Base-by-base conservation (phyloP, 805 yeast genomes). In the Teunomyces aglyptinius region DNA sequence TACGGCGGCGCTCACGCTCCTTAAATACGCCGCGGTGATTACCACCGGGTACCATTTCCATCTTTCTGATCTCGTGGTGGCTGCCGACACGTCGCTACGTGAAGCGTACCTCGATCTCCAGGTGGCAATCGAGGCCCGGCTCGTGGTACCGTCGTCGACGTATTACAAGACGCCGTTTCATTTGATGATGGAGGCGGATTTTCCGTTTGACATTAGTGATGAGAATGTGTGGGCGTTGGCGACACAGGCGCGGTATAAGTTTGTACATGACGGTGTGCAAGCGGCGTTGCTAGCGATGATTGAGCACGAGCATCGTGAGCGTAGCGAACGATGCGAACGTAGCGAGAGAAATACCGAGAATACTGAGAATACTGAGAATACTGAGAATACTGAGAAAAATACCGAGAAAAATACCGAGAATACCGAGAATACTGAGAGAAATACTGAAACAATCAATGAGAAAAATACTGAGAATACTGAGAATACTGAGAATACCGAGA, bases 161-260 rank as follows among this genome's bases (percentile, higher is more conserved):
- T 70, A 68, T 49, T 76, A 76, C 54, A 78, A 78, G 51, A 58
- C 76, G 18, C 82, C 82, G 6, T 73, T 76, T 46, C 72, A 71
- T 50, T 50, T 71, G 20, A 56, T 68, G 3, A 57, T 62, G 4
- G 49, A 60, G 6, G 55, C 56, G 6, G 53, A 51, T 3, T 61
- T 58, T 34, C 64, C 70, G 1, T 58, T 63, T 31, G 67, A 63
- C 10, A 41, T 73, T 11, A 47, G 60, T 10, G 64, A 66, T 4
- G 43, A 57, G 1, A 60, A 62, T 20, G 59, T 73, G 5, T 60
- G 66, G 53, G 64, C 63, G 6, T 51, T 77, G 19, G 58, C 78
- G 0, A 55, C 62, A 1, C 58, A 67, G 18, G 57, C 77, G 6
- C 51, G 63, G 6, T 77, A 65, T 47, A 49, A 63, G 8, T 71